Percentiles rank a stretch among this genome's conserved stretches.
Conservation (phyloP, 1,284 basidiomycete species). For the Jaminaea rosea region DNA sequence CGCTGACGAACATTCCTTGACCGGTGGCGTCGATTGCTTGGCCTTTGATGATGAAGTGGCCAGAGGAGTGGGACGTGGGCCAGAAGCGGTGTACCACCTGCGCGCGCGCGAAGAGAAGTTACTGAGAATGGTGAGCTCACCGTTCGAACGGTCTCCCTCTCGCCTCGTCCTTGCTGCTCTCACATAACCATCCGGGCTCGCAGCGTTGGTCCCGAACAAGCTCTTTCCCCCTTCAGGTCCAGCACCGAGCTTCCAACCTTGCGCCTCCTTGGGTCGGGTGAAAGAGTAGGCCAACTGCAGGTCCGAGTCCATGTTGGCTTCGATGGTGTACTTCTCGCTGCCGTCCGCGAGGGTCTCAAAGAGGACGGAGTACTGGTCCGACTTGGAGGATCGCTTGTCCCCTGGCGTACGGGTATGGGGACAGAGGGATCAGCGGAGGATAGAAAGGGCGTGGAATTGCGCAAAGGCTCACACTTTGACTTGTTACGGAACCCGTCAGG, state of each 20-base stretch:
- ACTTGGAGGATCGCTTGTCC: slow-evolving; percentile 78
- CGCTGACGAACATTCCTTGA: slow-evolving; percentile 85
- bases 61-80: slow-evolving; percentile 53
- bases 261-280: slow-evolving; percentile 59
- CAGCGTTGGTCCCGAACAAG: slow-evolving; percentile 62
- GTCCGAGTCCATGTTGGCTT: slow-evolving; percentile 68
- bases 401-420: too few relatives aligned
- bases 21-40: slow-evolving; percentile 60
- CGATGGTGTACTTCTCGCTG: slow-evolving; percentile 65
- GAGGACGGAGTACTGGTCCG: slow-evolving; percentile 69
- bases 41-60: slow-evolving; percentile 67
- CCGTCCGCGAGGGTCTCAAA: slow-evolving; percentile 59
- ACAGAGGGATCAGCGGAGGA: too few relatives aligned
- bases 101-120: too few relatives aligned
- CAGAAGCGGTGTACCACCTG: slow-evolving; percentile 44
- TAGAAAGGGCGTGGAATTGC: too few relatives aligned
- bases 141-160: too few relatives aligned
- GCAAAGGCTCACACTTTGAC: too few relatives aligned
- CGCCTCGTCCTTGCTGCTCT: too few relatives aligned
- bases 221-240: slow-evolving; percentile 81
- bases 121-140: too few relatives aligned
- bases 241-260: slow-evolving; percentile 85
- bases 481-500: slow-evolving; percentile 50
- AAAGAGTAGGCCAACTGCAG: slow-evolving; percentile 72
- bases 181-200: slow-evolving; percentile 33